Percentiles rank a stretch among this genome's conserved stretches.
phyloP scores from a whole-genome alignment of 2,329 filamentous ascomycete genomes.

The Bipolaris cookei region DNA sequence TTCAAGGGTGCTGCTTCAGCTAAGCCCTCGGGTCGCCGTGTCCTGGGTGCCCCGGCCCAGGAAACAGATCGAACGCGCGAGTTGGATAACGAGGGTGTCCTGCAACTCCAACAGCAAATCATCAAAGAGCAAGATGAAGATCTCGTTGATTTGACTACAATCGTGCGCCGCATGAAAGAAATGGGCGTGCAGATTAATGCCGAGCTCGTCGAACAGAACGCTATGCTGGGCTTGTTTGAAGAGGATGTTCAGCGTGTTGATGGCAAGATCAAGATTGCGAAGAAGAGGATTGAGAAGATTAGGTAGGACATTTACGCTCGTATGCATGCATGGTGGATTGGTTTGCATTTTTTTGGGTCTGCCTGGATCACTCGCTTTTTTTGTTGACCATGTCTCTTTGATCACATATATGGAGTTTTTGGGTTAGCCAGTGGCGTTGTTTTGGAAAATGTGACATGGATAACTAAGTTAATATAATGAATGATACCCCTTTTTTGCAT shows the following conservation, averaged over 20 bases:
- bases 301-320: constrained; percentile 19
- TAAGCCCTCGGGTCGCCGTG: constrained; percentile 60
- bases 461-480: neutral
- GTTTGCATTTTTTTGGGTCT: neutral
- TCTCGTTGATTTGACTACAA: constrained; percentile 70
- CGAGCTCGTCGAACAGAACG: constrained; percentile 76
- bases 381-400: neutral
- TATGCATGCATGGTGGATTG: neutral
- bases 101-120: constrained; percentile 75
- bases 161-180: constrained; percentile 75
- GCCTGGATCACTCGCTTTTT: neutral
- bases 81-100: constrained; percentile 74
- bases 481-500: neutral
- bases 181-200: constrained; percentile 78
- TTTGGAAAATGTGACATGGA: neutral
- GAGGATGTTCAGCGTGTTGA: constrained; percentile 70
- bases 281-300: constrained; percentile 72
- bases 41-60: constrained; percentile 73
- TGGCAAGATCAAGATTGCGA: constrained; percentile 75
- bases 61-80: constrained; percentile 80
- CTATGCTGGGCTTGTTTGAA: constrained; percentile 70
- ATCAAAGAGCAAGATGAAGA: constrained; percentile 78
- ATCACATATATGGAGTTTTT: neutral
- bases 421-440: neutral
- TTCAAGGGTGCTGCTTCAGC: constrained; percentile 37